These are phyloP conservation scores for Heterobasidion irregulare DNA, from an alignment of 1,284 basidiomycete genomes.

Conservation along the genomic window DNA sequence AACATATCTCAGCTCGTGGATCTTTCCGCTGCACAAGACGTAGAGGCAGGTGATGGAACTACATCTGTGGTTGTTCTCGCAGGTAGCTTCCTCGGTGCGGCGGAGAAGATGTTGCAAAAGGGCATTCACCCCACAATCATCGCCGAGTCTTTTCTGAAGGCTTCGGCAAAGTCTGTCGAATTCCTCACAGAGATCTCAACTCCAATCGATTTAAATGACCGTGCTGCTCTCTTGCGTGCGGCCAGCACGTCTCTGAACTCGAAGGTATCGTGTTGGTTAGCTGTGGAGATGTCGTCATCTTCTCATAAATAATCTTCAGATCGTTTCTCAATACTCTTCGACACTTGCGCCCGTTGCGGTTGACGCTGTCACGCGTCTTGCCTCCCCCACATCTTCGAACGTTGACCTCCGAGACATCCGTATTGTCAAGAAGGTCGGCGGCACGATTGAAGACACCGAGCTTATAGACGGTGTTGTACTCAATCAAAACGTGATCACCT, in stretches of 20 bases:
- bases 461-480: slow-evolving; percentile 94
- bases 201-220: slow-evolving; percentile 89
- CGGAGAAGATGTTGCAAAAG: slow-evolving; percentile 96
- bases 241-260: slow-evolving; percentile 96
- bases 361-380: slow-evolving; percentile 86
- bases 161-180: slow-evolving; percentile 90
- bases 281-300: not conserved
- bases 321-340: slow-evolving; percentile 98
- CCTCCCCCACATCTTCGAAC: slow-evolving; percentile 81
- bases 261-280: slow-evolving; percentile 46
- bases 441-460: slow-evolving; percentile 98
- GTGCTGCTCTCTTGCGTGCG: slow-evolving; percentile 80
- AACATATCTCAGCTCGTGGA: slow-evolving; percentile 74
- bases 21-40: slow-evolving; percentile 95
- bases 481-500: slow-evolving; percentile 89
- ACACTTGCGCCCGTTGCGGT: slow-evolving; percentile 97
- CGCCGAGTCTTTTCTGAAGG: slow-evolving; percentile 92
- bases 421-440: slow-evolving; percentile 97
- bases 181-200: slow-evolving; percentile 90
- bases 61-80: slow-evolving; percentile 97
- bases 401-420: slow-evolving; percentile 97
- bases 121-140: slow-evolving; percentile 98
- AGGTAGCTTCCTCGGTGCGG: slow-evolving; percentile 86
- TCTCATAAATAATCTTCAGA: slow-evolving; percentile 39
- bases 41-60: slow-evolving; percentile 99